A percentile compares a stretch with the other conserved stretches of the same genome.
phyloP scores from a whole-genome alignment of 2,329 filamentous ascomycete genomes.

The Aureobasidium sp. region DNA sequence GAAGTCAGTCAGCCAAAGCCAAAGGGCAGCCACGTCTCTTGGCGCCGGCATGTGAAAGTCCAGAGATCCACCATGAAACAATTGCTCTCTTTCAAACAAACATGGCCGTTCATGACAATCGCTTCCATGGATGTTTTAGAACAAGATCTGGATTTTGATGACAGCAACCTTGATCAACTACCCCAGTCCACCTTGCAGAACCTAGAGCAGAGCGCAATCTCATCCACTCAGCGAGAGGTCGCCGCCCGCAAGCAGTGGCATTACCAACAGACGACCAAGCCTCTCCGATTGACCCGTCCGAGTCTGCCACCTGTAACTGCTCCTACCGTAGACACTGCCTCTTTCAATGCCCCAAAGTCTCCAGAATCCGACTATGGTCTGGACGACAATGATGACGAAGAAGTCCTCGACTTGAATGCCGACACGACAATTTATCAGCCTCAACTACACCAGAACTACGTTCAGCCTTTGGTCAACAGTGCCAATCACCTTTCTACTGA shows the following conservation, averaged over 20 bases:
- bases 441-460: background rate
- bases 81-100: background rate
- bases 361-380: slow-evolving; percentile 36
- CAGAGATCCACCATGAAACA: background rate
- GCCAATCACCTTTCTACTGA: background rate
- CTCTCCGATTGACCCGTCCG: background rate
- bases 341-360: slow-evolving; percentile 20
- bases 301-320: background rate
- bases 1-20: background rate
- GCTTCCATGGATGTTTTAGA: slow-evolving; percentile 24
- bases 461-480: background rate
- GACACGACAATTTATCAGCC: slow-evolving; percentile 25
- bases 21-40: background rate
- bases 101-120: background rate
- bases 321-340: background rate
- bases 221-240: slow-evolving; percentile 32
- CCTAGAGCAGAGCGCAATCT: slow-evolving; percentile 38
- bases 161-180: slow-evolving; percentile 39
- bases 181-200: slow-evolving; percentile 38
- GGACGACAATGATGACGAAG: slow-evolving; percentile 32
- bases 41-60: slow-evolving; percentile 1
- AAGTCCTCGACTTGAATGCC: slow-evolving; percentile 40
- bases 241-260: slow-evolving; percentile 2
- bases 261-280: background rate
- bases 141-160: slow-evolving; percentile 41